Percentiles rank a stretch among this genome's conserved stretches.
Conservation (phyloP, 345 rosid genomes). For the Physaria fendleri region DNA sequence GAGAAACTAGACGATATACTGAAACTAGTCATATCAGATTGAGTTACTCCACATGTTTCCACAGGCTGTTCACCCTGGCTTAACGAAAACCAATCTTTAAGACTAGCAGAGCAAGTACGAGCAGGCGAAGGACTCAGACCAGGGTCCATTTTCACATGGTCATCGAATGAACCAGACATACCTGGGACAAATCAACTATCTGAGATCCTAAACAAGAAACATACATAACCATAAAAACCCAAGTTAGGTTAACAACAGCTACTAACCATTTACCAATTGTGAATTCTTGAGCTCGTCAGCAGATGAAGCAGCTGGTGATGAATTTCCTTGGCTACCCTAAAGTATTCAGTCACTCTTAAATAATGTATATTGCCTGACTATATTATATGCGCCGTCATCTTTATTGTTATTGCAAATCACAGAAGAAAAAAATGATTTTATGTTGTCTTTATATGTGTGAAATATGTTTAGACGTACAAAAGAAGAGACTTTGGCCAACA, state of each 20-base stretch:
- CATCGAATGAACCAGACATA: conserved; percentile 25
- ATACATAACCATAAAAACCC: conserved; percentile 1
- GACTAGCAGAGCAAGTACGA: conserved; percentile 39
- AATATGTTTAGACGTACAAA: not conserved
- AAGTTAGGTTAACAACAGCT: not conserved
- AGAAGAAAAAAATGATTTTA: not conserved
- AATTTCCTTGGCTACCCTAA: conserved; percentile 38
- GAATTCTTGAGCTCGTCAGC: conserved; percentile 24
- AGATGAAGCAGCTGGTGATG: conserved; percentile 24
- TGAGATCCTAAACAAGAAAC: conserved; percentile 37
- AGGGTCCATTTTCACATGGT: conserved; percentile 23
- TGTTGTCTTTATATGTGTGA: not conserved
- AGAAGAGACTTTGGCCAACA: not conserved
- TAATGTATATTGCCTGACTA: not conserved
- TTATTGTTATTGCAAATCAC: not conserved
- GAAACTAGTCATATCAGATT: conserved; percentile 38
- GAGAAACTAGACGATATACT: conserved; percentile 42
- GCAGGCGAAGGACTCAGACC: conserved; percentile 31
- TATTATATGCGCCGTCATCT: conserved; percentile 21
- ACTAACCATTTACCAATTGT: conserved; percentile 40
- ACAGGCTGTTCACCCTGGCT: conserved; percentile 25
- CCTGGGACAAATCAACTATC: conserved; percentile 26
- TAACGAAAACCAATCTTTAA: conserved; percentile 32
- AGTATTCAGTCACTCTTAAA: not conserved
- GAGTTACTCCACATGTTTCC: conserved; percentile 34